Conservation (phyloP, 169 alveolate species). For the Plasmodium chabaudi region DNA sequence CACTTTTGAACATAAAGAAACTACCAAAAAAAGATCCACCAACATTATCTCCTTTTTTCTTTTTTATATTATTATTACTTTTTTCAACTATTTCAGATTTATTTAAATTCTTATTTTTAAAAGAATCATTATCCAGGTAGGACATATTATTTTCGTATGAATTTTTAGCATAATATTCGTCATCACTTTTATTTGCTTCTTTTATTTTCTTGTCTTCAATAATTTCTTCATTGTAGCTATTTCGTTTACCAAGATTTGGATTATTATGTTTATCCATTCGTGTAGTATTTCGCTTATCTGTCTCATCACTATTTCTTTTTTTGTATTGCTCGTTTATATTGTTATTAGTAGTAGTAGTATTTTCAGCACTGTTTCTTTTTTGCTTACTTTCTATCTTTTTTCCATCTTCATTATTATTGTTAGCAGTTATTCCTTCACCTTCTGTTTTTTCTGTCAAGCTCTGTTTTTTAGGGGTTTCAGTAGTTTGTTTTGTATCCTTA, state of each 20-base stretch:
- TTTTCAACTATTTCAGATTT: neutral
- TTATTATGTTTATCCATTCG: neutral
- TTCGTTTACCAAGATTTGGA: neutral
- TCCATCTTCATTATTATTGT: neutral
- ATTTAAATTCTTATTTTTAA: neutral
- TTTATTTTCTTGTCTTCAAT: neutral
- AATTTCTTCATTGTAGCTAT: neutral
- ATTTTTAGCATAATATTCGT: neutral
- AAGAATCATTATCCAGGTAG: neutral
- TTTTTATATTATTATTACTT: neutral
- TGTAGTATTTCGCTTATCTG: neutral
- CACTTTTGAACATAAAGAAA: slow-evolving; percentile 33
- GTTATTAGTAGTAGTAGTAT: neutral
- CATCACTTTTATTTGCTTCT: neutral
- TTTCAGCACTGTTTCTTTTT: neutral
- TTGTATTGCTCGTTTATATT: neutral
- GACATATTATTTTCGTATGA: slow-evolving; percentile 13
- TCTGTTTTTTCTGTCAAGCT: slow-evolving; percentile 6
- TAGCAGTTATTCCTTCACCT: slow-evolving; percentile 1
- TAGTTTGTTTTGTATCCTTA: slow-evolving; percentile 8
- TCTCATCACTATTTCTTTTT: neutral
- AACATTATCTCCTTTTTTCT: neutral
- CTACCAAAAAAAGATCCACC: slow-evolving; percentile 38
- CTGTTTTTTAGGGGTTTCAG: neutral
- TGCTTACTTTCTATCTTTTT: neutral